These are phyloP conservation scores for Xylaria grammica DNA, from an alignment of 495 filamentous ascomycete species.

Conservation along the genomic window DNA sequence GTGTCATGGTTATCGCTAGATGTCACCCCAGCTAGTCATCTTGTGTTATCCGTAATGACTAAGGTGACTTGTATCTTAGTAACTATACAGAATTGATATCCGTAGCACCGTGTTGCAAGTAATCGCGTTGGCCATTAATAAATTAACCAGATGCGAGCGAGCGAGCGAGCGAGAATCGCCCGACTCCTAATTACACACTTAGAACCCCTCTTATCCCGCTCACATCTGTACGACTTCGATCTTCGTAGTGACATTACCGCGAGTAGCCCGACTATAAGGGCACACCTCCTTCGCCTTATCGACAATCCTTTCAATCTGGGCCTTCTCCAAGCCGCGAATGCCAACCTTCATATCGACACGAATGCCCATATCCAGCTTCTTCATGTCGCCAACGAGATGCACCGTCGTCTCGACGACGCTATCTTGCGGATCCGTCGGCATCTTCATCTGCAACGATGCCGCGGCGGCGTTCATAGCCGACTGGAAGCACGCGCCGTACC, in stretches of 20 bases:
- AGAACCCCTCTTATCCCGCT: neutral
- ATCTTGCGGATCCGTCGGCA: constrained; percentile 16
- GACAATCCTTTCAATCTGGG: constrained; percentile 16
- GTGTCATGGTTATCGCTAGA: too few species aligned
- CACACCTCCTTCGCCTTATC: constrained; percentile 18
- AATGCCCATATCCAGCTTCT: constrained; percentile 23
- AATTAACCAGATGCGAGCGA: too few species aligned
- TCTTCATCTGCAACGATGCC: constrained; percentile 11
- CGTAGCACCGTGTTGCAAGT: too few species aligned
- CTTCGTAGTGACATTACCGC: constrained; percentile 19
- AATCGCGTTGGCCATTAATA: too few species aligned
- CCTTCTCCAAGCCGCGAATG: constrained; percentile 16
- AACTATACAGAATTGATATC: too few species aligned
- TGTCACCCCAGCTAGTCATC: too few species aligned
- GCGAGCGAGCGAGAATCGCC: too few species aligned
- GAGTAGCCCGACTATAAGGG: constrained; percentile 25
- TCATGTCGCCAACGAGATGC: constrained; percentile 26
- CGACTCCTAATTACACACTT: neutral
- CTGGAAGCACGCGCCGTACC: constrained; percentile 25
- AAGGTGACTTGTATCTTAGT: too few species aligned
- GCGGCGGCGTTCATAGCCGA: constrained; percentile 22
- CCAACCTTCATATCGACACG: constrained; percentile 18
- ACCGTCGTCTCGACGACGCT: constrained; percentile 22
- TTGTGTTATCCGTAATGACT: too few species aligned
- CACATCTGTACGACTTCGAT: constrained; percentile 15